These are phyloP conservation scores for Trametes sanguinea DNA, from an alignment of 768 basidiomycete species.

Conservation along the genomic window DNA sequence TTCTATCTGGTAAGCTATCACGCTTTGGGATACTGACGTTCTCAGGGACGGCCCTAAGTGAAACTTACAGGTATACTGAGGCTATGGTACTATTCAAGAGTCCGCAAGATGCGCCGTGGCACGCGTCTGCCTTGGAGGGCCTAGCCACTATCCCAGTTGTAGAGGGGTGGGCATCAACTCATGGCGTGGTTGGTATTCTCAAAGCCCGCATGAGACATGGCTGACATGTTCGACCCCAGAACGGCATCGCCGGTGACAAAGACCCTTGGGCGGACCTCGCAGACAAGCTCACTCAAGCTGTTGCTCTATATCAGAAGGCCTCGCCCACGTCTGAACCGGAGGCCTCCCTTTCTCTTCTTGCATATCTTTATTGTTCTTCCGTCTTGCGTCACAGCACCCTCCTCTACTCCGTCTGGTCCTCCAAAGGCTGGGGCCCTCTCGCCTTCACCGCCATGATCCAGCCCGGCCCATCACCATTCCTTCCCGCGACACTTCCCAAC, in stretches of 20 bases:
- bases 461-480: constrained; percentile 56
- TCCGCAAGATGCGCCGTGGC: constrained; percentile 82
- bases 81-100: constrained; percentile 75
- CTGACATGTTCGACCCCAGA: constrained; percentile 40
- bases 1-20: constrained; percentile 60
- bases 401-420: constrained; percentile 77
- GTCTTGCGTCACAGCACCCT: constrained; percentile 75
- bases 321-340: constrained; percentile 48
- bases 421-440: constrained; percentile 85
- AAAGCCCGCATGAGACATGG: background rate
- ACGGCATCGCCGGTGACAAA: constrained; percentile 53
- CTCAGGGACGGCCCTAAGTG: background rate
- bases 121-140: constrained; percentile 86
- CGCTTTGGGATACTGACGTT: constrained; percentile 15
- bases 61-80: constrained; percentile 73
- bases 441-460: constrained; percentile 77
- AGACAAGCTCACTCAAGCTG: constrained; percentile 72
- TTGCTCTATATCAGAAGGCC: constrained; percentile 59
- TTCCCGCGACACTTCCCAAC: constrained; percentile 58
- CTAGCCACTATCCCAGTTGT: constrained; percentile 76
- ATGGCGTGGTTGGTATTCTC: constrained; percentile 61
- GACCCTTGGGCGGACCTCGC: constrained; percentile 78
- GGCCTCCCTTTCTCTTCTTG: constrained; percentile 59
- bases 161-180: constrained; percentile 81
- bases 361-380: constrained; percentile 66